Conservation (phyloP, 2,329 filamentous ascomycete species). For the Penicillium sp. region DNA sequence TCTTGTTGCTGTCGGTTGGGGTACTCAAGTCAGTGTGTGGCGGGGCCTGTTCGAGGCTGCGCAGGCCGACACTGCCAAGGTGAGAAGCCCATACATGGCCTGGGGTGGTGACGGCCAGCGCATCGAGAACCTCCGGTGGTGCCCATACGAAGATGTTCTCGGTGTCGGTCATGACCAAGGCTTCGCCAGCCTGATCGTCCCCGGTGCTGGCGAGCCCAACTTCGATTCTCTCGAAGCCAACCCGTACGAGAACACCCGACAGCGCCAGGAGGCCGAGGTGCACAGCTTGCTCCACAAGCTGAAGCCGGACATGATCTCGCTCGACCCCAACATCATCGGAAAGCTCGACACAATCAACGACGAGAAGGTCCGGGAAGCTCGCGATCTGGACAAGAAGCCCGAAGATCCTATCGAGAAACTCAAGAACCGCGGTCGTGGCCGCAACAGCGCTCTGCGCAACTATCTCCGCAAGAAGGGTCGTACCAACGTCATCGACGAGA, state of each 20-base stretch:
- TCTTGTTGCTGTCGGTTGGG: conserved; percentile 88
- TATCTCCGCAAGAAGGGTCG: conserved; percentile 90
- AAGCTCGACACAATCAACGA: conserved; percentile 82
- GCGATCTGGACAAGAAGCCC: conserved; percentile 75
- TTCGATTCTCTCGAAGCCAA: conserved; percentile 93
- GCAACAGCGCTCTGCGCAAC: conserved; percentile 86
- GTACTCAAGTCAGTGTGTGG: conserved; percentile 89
- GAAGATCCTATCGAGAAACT: conserved; percentile 64
- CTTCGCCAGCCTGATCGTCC: conserved; percentile 88
- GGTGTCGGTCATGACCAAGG: conserved; percentile 84
- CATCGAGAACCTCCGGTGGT: conserved; percentile 86
- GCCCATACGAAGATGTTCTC: conserved; percentile 91
- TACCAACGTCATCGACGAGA: conserved; percentile 96
- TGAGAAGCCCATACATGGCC: conserved; percentile 87
- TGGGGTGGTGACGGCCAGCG: conserved; percentile 87
- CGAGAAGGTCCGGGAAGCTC: conserved; percentile 76
- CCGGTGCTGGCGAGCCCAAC: conserved; percentile 95
- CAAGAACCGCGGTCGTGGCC: conserved; percentile 81
- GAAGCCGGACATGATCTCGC: conserved; percentile 93
- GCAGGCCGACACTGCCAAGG: conserved; percentile 72
- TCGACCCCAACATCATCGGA: conserved; percentile 91
- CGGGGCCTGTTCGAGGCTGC: conserved; percentile 83
- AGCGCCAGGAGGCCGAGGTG: conserved; percentile 91
- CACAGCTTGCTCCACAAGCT: conserved; percentile 91
- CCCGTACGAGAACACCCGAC: conserved; percentile 91